Base-by-base conservation (phyloP, 495 filamentous ascomycete species). In the Lineolata rhizophorae region DNA sequence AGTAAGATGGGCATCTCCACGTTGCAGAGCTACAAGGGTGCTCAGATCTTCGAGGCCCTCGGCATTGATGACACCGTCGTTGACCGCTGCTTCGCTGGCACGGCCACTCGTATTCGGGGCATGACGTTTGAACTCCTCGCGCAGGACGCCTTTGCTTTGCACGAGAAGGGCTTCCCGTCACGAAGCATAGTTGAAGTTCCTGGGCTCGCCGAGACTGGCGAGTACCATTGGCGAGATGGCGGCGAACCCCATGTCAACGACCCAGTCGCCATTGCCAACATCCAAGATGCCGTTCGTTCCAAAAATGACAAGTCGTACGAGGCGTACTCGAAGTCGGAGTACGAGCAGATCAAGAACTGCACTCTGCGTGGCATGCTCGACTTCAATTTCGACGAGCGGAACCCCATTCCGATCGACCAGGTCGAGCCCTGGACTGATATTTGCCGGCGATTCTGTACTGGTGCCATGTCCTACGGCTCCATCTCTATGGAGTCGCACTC, bases 1-100 rank as follows among this genome's bases (percentile, higher is more conserved):
- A 92, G 81, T 57, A 99, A 99, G 64, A 99, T 99, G 87, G 87
- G 87, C 56, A 99, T 99, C 44, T 99, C 87, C 8, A 99, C 87
- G 28, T 60, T 99, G 27, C 81, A 87, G 51, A 90, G 79, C 43
- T 99, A 99, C 64, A 99, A 99, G 61, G 87, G 87, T 51, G 87
- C 87, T 33, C 87, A 99, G 58, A 99, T 99, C 41, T 99, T 95
- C 41, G 87, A 99, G 50, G 87, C 90, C n/a, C 72, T 99, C 27
- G 87, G 87, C 53, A 72, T 99, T 19, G 87, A 95, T 46, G 85
- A 93, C 49, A 67, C 65, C 8, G 87, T 99, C 32, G 85, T 99
- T 31, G 85, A 99, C 51, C 74, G 81, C 33, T 95, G 87, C 59
- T 99, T 99, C 54, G 74, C 75, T 39, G 87, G 87, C 19, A 99